A percentile compares a stretch with the other conserved stretches of the same genome.
Evolutionary conservation across 2,329 filamentous ascomycete species (phyloP).

Genomic region (Dothideomycetidae sp.): DNA sequence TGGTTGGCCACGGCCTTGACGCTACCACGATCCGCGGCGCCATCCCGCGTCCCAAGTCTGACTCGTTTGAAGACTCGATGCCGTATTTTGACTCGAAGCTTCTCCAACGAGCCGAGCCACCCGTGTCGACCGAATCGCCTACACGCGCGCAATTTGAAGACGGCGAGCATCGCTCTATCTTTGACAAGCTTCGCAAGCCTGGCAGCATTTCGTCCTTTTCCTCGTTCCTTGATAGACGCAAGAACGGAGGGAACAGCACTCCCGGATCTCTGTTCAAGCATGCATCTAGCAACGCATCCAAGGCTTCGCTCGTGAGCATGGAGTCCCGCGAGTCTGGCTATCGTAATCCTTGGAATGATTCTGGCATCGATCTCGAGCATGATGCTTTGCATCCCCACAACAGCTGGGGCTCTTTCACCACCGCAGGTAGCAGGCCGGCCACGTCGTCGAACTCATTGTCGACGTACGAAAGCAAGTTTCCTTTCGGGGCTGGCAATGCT

Average conservation of each 20-base stretch:
- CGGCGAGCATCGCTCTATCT: slow-evolving; percentile 70
- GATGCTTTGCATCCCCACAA: slow-evolving; percentile 37
- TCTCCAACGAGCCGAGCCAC: slow-evolving; percentile 76
- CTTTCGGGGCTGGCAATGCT: slow-evolving; percentile 38
- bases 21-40: slow-evolving; percentile 75
- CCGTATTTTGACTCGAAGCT: slow-evolving; percentile 96
- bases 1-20: slow-evolving; percentile 83
- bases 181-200: slow-evolving; percentile 87
- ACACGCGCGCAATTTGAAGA: slow-evolving; percentile 74
- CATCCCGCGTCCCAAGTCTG: slow-evolving; percentile 96
- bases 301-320: slow-evolving; percentile 88
- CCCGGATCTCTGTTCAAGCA: slow-evolving; percentile 72
- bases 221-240: slow-evolving; percentile 88
- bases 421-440: slow-evolving; percentile 52
- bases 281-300: slow-evolving; percentile 76
- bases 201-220: slow-evolving; percentile 89
- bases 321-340: slow-evolving; percentile 92
- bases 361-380: slow-evolving; percentile 88
- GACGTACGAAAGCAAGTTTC: slow-evolving; percentile 50
- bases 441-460: slow-evolving; percentile 46
- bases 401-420: slow-evolving; percentile 31
- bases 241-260: slow-evolving; percentile 71
- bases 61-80: slow-evolving; percentile 93
- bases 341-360: slow-evolving; percentile 89
- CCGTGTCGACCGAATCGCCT: slow-evolving; percentile 68